Evolutionary conservation across 2,329 filamentous ascomycete species (phyloP), one percentile per base, ranked within the genome.

Genomic region (Xylariaceae sp.): DNA sequence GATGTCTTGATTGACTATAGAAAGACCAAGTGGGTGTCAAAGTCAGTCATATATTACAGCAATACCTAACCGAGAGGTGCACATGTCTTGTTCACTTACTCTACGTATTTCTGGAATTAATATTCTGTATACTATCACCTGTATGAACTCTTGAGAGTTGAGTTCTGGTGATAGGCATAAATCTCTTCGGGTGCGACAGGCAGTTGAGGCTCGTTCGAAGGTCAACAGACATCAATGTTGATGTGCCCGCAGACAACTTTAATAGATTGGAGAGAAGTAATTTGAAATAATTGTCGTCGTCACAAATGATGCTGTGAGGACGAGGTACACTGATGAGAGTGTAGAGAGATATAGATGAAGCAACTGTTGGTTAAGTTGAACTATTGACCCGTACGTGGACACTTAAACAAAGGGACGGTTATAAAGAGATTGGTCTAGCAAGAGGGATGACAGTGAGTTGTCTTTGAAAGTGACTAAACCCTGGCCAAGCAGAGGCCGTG

Each of bases 191-290:
- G 70, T 81, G 77, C 67, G 78, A 77, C 67, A 82, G 74, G 71
- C 80, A 82, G 60, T 81, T 76, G 68, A 81, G 78, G 70, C 78
- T 79, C 67, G 75, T 76, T 62, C 79, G 79, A 64, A 79, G 69
- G 73, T 81, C 78, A 80, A 81, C 77, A 78, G 80, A 82, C 80
- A 82, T 82, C 79, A 81, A 81, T 78, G 65, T 78, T 67, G 76
- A 70, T 62, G 73, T 70, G 60, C 49, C 51, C 48, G 53, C 60
- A 53, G 58, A 60, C 46, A 47, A 53, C 56, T 50, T 58, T 60
- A 61, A 62, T 42, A 62, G 57, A 37, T 52, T 53, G 18, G 46
- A 45, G 32, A n/a, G 23, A 46, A 52, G 48, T 50, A 39, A 42
- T 58, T 50, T 46, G 24, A 50, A 53, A 57, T 44, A 50, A 47